phyloP scores from a whole-genome alignment of 1,284 basidiomycete species.

The Calocybe gambosa region DNA sequence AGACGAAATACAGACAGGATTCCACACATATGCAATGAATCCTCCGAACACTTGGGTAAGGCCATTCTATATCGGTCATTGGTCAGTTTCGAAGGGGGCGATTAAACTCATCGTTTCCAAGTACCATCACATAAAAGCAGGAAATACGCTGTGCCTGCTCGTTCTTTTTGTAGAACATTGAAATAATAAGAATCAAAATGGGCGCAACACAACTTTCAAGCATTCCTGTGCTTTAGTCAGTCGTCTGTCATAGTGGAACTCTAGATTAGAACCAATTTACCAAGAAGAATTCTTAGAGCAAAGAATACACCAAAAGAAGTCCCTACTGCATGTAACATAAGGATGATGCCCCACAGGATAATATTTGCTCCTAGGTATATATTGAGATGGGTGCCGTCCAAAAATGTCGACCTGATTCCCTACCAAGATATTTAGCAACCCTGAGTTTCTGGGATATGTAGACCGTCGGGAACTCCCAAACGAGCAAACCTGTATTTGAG shows the following conservation, averaged over 20 bases:
- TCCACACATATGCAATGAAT: slow-evolving; percentile 54
- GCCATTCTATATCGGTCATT: slow-evolving; percentile 39
- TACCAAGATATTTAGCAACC: slow-evolving; percentile 59
- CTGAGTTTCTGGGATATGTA: slow-evolving; percentile 58
- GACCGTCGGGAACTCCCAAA: slow-evolving; percentile 64
- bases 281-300: slow-evolving; percentile 54
- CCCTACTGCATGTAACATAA: slow-evolving; percentile 57
- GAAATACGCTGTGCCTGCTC: slow-evolving; percentile 56
- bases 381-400: neutral
- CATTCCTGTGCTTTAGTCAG: slow-evolving; percentile 40
- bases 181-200: slow-evolving; percentile 56
- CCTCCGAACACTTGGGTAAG: slow-evolving; percentile 61
- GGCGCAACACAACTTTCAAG: slow-evolving; percentile 61
- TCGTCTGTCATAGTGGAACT: neutral
- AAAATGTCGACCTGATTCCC: neutral
- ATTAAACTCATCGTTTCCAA: no score
- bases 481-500: slow-evolving; percentile 42
- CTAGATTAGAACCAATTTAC: slow-evolving; percentile 23
- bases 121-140: slow-evolving; percentile 66
- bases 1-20: neutral
- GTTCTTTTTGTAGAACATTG: slow-evolving; percentile 67
- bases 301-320: slow-evolving; percentile 58
- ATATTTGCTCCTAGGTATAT: slow-evolving; percentile 47
- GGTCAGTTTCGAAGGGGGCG: neutral
- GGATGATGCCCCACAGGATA: slow-evolving; percentile 52